A percentile compares a stretch with the other conserved stretches of the same genome.
phyloP scores from a whole-genome alignment of 1,284 basidiomycete genomes.

The Uromyces viciae-fabae region DNA sequence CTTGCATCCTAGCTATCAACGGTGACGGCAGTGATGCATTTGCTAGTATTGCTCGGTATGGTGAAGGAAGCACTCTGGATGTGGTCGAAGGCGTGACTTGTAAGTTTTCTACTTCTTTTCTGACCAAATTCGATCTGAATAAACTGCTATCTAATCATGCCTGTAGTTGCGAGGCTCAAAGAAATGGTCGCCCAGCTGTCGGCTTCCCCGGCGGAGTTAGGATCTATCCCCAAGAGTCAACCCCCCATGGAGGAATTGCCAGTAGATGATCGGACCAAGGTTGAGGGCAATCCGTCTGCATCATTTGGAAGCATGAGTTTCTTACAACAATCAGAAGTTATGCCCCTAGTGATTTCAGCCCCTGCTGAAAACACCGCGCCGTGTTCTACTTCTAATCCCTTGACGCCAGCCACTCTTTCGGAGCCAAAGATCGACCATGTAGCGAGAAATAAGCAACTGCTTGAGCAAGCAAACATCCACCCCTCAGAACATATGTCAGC shows the following conservation, averaged over 20 bases:
- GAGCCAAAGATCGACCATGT: slow-evolving; percentile 27
- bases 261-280: neutral
- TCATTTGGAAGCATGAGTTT: slow-evolving; percentile 38
- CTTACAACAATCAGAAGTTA: slow-evolving; percentile 44
- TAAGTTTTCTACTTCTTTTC: slow-evolving; percentile 26
- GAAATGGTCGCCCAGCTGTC: slow-evolving; percentile 52
- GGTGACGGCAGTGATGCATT: slow-evolving; percentile 51
- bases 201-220: slow-evolving; percentile 47
- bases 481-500: neutral
- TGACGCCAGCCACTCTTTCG: neutral
- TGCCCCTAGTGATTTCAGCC: neutral
- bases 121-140: neutral
- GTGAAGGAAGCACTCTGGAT: slow-evolving; percentile 45
- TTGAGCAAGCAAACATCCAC: slow-evolving; percentile 35
- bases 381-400: neutral
- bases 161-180: slow-evolving; percentile 48
- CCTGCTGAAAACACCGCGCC: neutral
- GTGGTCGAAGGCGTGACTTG: slow-evolving; percentile 50
- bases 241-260: neutral
- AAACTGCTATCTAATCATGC: neutral
- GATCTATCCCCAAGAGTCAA: neutral
- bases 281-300: slow-evolving; percentile 26
- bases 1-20: slow-evolving; percentile 46
- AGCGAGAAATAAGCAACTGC: slow-evolving; percentile 33
- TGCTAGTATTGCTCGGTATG: slow-evolving; percentile 48